Base-by-base conservation (phyloP, 2,329 filamentous ascomycete genomes). In the Phialemonium atrogriseum region DNA sequence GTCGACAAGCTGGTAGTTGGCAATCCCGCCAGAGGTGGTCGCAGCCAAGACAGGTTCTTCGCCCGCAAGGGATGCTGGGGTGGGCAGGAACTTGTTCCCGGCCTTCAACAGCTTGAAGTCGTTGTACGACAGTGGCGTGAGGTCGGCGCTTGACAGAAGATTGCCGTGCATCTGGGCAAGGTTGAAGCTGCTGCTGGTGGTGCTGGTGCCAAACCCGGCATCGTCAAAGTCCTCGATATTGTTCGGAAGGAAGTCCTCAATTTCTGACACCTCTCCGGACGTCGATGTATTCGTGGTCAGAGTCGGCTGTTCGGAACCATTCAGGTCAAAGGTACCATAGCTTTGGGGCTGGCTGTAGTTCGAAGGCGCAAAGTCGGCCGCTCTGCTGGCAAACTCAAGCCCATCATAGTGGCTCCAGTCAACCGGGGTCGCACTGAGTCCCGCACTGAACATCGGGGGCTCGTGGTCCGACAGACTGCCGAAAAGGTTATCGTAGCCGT, bases 231-330 rank as follows among this genome's bases (percentile, higher is more conserved):
- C 54, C 23, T 60, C 58, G 17, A 64, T 56, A 32, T 58, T 57
- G 24, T 60, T 53, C 14, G 56, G 54, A 15, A 58, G 51, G 30
- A 68, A 67, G 42, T 80, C 77, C 39, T 80, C 77, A 5, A 74
- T 73, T 49, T 80, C 76, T 8, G 76, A 80, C 7, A 80, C 75
- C 38, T 81, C 76, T 21, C 77, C 77, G 10, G 77, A 81, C 7
- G 73, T 79, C 8, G 73, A 81, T 9, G 74, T 79, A 11, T 72
- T 64, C 47, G 71, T 62, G 39, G 73, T 69, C 45, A 79, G 51
- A 29, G 68, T 60, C 30, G 68, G 62, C 40, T 68, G 69, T 46
- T 73, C 70, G n/a, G 64, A 68, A 39, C 63, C 68, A 43, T 55
- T 62, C 40, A 66, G 72, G 32, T 73, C 72, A 41, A 68, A 70